Evolutionary conservation across 306 rosid species (phyloP).

Genomic region (Rubus parviflorus): DNA sequence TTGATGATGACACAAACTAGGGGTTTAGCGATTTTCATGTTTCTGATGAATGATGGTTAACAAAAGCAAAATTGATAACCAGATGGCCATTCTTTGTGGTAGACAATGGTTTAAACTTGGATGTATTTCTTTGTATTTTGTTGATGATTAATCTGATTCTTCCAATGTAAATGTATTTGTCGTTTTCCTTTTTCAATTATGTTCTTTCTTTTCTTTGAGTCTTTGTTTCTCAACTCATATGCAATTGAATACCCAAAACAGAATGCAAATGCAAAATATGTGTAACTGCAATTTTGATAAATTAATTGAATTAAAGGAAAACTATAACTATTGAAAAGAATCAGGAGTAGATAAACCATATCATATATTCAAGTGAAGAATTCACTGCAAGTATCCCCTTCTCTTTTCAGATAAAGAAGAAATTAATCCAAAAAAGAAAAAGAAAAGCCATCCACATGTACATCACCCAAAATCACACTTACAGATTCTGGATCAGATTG

Average conservation of each 20-base stretch:
- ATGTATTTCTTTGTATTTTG: background rate
- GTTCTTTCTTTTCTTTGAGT: background rate
- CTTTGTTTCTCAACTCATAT: background rate
- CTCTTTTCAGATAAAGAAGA: conserved; percentile 28
- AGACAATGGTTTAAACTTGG: background rate
- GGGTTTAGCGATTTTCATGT: too few species aligned
- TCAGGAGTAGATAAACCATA: conserved; percentile 43
- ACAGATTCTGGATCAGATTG: background rate
- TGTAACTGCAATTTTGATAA: background rate
- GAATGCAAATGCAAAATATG: background rate
- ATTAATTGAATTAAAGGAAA: background rate
- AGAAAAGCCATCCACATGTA: conserved; percentile 25
- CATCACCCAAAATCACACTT: conserved; percentile 37
- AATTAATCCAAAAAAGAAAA: conserved; percentile 27
- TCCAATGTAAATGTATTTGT: too few species aligned
- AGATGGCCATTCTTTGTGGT: background rate
- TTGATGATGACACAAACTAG: too few species aligned
- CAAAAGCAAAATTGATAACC: too few species aligned
- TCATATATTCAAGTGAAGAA: conserved; percentile 39
- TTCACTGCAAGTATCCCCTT: conserved; percentile 42
- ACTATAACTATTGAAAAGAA: conserved; percentile 25
- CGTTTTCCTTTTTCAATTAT: too few species aligned
- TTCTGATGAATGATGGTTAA: too few species aligned
- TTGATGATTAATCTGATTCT: background rate
- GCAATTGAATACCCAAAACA: background rate